These are phyloP conservation scores for Xerocomellus dryophilus DNA, from an alignment of 768 basidiomycete species.

Conservation along the genomic window DNA sequence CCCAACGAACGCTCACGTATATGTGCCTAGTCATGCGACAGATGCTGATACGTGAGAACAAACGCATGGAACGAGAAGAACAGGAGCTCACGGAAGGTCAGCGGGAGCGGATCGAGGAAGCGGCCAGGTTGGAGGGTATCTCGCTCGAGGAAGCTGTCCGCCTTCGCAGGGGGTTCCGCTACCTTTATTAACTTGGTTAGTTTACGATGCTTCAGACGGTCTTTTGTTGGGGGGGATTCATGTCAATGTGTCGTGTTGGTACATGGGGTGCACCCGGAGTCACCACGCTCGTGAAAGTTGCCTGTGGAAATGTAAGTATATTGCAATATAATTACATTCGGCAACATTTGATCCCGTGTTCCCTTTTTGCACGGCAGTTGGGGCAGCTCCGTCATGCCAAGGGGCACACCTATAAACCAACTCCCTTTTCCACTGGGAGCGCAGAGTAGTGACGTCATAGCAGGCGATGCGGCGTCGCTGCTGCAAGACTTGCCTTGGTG, in stretches of 20 bases:
- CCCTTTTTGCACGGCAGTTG: too few species aligned
- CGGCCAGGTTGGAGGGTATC: constrained; percentile 56
- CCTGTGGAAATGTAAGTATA: too few species aligned
- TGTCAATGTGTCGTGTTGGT: background rate
- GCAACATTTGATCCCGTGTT: too few species aligned
- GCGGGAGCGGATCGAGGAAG: constrained; percentile 51
- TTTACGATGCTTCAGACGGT: too few species aligned
- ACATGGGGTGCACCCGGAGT: too few species aligned
- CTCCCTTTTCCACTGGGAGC: too few species aligned
- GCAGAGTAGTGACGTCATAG: background rate
- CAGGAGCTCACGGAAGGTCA: constrained; percentile 41
- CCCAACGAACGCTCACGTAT: background rate
- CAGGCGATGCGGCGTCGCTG: too few species aligned
- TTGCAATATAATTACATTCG: too few species aligned
- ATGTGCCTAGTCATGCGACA: constrained; percentile 38
- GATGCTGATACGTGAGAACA: constrained; percentile 50
- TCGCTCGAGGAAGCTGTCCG: constrained; percentile 58
- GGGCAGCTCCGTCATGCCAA: too few species aligned
- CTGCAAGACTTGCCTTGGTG: background rate
- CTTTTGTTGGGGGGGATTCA: background rate
- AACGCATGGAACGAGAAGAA: constrained; percentile 48
- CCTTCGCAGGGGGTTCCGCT: constrained; percentile 47
- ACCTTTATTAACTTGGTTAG: background rate
- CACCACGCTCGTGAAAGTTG: too few species aligned
- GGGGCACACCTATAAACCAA: too few species aligned